Base-by-base conservation (phyloP, 1,284 basidiomycete genomes). In the Rhodotorula sp. region DNA sequence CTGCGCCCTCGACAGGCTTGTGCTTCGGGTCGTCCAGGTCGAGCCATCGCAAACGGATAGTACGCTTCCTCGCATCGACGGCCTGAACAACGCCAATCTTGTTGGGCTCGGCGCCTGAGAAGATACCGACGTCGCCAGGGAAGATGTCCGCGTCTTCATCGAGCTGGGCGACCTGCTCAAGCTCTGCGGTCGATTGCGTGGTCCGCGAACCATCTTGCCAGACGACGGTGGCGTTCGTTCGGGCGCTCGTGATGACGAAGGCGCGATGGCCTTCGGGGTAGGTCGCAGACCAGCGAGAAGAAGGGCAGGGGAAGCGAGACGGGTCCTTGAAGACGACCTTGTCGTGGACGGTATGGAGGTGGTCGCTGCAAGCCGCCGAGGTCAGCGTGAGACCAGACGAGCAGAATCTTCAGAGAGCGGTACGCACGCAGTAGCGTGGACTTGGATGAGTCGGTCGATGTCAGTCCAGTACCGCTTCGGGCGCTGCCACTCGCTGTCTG, bases 91-190 rank as follows among this genome's bases (percentile, higher is more conserved):
- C 85, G 2, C 88, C 92, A 52, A 87, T 83, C 48, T 85, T 84
- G 62, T 82, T 17, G 85, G 77, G 59, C 83, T 83, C 57, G 86
- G 88, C 80, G 51, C 84, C 86, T 77, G 89, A 89, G 88, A 90
- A 94, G n/a, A 92, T 77, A 17, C 94, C 88, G 80, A 91, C 88
- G 76, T 96, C 92, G 36, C 94, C 93, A 6, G 93, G 93, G 34
- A 66, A 66, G 34, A 67, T 60, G 34, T 73, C 71, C 15, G 76
- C 78, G 74, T 75, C 80, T 75, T 83, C 82, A 64, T 84, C 82
- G 30, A 83, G 74, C 46, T 81, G 79, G 58, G 90, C 78, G 78
- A 94, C 90, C 1, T 91, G 92, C 48, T 94, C 87, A 47, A 94
- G 82, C 22, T 87, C 84, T 29, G 82, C 85, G 6, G 91, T 85